Evolutionary conservation across 768 basidiomycete genomes (phyloP).

Genomic region (Boletellus ananiceps): DNA sequence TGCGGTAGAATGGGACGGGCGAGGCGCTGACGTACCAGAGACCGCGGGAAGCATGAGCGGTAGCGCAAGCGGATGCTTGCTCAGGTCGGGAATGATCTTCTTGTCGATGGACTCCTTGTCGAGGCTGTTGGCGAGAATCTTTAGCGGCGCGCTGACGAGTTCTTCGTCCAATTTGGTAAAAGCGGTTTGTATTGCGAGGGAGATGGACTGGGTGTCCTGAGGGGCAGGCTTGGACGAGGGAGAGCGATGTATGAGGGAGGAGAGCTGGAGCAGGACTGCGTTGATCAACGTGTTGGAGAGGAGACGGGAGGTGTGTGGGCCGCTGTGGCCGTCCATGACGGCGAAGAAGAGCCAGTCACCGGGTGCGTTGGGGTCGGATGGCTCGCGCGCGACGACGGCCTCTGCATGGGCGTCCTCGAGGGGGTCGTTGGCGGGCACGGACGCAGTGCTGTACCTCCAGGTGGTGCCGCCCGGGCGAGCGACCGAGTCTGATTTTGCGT

Average conservation of each 20-base stretch:
- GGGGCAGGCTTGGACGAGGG: slow-evolving; percentile 33
- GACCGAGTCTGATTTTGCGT: slow-evolving; percentile 44
- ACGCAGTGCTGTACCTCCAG: slow-evolving; percentile 78
- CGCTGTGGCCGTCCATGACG: slow-evolving; percentile 90
- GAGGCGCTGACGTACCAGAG: slow-evolving; percentile 44
- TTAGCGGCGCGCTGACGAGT: slow-evolving; percentile 73
- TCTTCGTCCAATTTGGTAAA: slow-evolving; percentile 85
- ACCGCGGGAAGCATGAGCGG: slow-evolving; percentile 79
- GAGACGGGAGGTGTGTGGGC: slow-evolving; percentile 76
- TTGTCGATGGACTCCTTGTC: slow-evolving; percentile 48
- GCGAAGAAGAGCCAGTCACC: slow-evolving; percentile 82
- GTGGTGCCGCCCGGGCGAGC: slow-evolving; percentile 49
- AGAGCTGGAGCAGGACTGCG: slow-evolving; percentile 74
- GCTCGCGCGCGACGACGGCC: slow-evolving; percentile 62
- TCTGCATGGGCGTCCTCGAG: slow-evolving; percentile 85
- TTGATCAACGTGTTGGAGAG: slow-evolving; percentile 83
- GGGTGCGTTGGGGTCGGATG: slow-evolving; percentile 50
- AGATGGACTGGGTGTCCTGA: slow-evolving; percentile 49
- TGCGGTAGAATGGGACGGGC: slow-evolving; percentile 1
- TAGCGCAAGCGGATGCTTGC: slow-evolving; percentile 64
- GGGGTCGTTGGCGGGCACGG: slow-evolving; percentile 80
- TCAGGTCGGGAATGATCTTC: slow-evolving; percentile 58
- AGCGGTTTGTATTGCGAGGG: slow-evolving; percentile 67
- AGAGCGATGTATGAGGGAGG: slow-evolving; percentile 41
- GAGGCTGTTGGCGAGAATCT: slow-evolving; percentile 57